Evolutionary conservation across 805 yeast species (phyloP), one percentile per base, ranked within the genome.

Genomic region (Wickerhamiella bombiphila): DNA sequence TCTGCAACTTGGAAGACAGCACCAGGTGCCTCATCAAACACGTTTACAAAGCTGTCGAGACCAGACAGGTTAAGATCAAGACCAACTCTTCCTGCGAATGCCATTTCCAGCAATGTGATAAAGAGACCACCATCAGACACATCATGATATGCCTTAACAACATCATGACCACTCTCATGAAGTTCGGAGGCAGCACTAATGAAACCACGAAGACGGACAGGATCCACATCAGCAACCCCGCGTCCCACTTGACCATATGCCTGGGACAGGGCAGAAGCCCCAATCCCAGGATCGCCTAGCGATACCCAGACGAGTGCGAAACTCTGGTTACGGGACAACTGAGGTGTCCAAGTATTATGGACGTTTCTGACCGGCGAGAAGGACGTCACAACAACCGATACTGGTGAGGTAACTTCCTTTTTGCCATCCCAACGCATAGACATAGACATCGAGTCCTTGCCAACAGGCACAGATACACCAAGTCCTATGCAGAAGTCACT

Each of bases 371-470:
- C 96, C 25, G 94, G 82, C 42, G 80, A 81, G 57, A 88, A 91
- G 0, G 97, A 91, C 17, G 98, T 86, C 49, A 88, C 69, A 34
- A 81, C 79, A 51, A 88, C 71, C 9, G 96, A 79, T 55, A 91
- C 65, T 34, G 99, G 99, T n/a, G 96, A 83, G 44, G 91, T 76
- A 31, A 91, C 97, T 59, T 83, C 94, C 52, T 78, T 81, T 29
- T 40, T 42, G 29, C 52, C 41, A 37, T 53, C 63, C 99, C 99
- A 91, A 53, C 79, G 77, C 97, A 91, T 91, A 65, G 85, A 83
- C 98, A 91, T 88, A 17, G 97, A 85, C 95, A 91, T 85, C 25
- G 96, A 85, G 60, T 91, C 99, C 64, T 91, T 91, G 49, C 99
- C 99, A 26, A 91, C 99, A 11, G 99, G 99, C 41, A 91, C 83